Evolutionary conservation across 352 stramenopile species (phyloP).

Genomic region (Phytophthora fragariae): DNA sequence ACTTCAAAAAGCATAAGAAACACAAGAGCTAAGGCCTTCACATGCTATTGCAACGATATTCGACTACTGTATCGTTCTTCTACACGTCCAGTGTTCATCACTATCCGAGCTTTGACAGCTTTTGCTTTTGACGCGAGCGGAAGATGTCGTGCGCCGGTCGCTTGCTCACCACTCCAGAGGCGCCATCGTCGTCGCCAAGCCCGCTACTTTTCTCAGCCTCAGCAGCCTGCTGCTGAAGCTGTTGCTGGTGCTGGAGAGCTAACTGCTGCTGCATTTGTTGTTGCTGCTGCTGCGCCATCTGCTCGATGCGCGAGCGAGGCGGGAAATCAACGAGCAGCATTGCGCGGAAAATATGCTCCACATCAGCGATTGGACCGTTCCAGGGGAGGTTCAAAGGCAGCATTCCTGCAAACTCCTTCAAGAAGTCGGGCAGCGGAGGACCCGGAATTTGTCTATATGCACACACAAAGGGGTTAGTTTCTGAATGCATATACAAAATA

Average conservation of each 20-base stretch:
- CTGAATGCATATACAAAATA: not conserved
- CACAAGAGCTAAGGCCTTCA: slow-evolving; percentile 30
- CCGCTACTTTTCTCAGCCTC: slow-evolving; percentile 53
- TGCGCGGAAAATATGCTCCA: slow-evolving; percentile 87
- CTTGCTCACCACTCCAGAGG: slow-evolving; percentile 76
- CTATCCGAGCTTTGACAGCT: slow-evolving; percentile 82
- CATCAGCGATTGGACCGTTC: slow-evolving; percentile 88
- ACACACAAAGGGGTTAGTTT: slow-evolving; percentile 13
- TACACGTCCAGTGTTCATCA: slow-evolving; percentile 16
- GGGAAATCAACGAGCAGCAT: slow-evolving; percentile 88
- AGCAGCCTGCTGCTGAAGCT: slow-evolving; percentile 63
- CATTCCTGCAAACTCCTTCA: slow-evolving; percentile 87
- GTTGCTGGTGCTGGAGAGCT: slow-evolving; percentile 59
- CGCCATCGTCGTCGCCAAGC: slow-evolving; percentile 51
- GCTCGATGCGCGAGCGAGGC: slow-evolving; percentile 72
- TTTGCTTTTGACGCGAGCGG: slow-evolving; percentile 85
- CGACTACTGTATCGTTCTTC: slow-evolving; percentile 8
- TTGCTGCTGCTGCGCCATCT: slow-evolving; percentile 70
- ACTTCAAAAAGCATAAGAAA: slow-evolving; percentile 61
- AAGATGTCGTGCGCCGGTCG: slow-evolving; percentile 88
- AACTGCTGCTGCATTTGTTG: slow-evolving; percentile 70
- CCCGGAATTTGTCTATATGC: slow-evolving; percentile 66
- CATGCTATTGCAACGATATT: slow-evolving; percentile 19
- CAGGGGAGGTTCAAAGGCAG: slow-evolving; percentile 82
- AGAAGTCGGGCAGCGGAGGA: slow-evolving; percentile 82